Evolutionary conservation across 805 yeast species (phyloP).

Genomic region (Metschnikowia baotianmanensis): DNA sequence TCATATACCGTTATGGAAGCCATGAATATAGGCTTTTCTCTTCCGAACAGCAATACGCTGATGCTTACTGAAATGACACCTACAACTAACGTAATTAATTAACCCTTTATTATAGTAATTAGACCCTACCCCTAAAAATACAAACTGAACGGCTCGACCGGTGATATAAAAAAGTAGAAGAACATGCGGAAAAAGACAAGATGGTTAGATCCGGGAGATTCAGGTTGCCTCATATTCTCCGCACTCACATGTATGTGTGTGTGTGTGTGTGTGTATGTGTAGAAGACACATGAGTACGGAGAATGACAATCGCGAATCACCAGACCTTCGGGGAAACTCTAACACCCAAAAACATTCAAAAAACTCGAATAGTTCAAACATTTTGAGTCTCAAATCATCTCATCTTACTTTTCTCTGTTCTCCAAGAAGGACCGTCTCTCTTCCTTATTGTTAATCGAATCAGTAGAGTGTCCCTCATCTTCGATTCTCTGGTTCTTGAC

Average conservation of each 20-base stretch:
- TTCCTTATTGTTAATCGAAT: slow-evolving; percentile 8
- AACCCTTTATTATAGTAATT: not conserved
- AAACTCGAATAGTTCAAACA: not conserved
- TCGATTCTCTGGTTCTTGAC: slow-evolving; percentile 22
- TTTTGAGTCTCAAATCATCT: too few species aligned
- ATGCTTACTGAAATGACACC: too few species aligned
- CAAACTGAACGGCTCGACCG: slow-evolving; percentile 2
- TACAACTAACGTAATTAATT: not conserved
- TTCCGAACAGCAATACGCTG: too few species aligned
- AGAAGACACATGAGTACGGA: not conserved
- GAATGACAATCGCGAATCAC: too few species aligned
- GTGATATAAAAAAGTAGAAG: not conserved
- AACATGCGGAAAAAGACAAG: too few species aligned
- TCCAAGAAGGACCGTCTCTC: not conserved
- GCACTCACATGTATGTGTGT: not conserved
- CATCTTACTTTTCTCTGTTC: too few species aligned
- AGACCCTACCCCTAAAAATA: not conserved
- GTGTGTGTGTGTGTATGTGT: slow-evolving; percentile 8
- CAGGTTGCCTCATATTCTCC: not conserved
- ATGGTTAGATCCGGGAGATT: too few species aligned
- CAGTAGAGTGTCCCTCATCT: slow-evolving; percentile 7
- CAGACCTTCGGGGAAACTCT: too few species aligned
- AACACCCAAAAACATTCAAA: not conserved
- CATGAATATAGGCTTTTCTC: too few species aligned
- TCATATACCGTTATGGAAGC: too few species aligned